Conservation (phyloP, 345 rosid species). For the Acer yangbiense region DNA sequence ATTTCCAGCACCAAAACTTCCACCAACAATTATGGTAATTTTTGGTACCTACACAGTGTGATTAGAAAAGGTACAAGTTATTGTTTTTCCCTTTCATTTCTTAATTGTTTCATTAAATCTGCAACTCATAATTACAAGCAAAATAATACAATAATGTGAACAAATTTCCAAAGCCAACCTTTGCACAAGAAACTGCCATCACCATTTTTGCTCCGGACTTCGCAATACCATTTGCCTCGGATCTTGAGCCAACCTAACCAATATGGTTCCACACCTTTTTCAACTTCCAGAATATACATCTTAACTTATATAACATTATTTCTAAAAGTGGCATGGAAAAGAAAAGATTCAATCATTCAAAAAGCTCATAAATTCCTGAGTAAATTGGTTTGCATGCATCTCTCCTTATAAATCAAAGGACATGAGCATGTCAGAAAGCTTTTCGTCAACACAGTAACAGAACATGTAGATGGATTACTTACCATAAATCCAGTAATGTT, state of each 20-base stretch:
- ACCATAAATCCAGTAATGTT: slow-evolving; percentile 98
- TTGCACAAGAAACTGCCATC: slow-evolving; percentile 98
- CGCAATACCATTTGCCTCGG: slow-evolving; percentile 97
- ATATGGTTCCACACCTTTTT: not conserved
- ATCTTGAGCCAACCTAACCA: slow-evolving; percentile 86
- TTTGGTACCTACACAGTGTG: slow-evolving; percentile 70
- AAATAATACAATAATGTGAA: not conserved
- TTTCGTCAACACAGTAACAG: slow-evolving; percentile 8
- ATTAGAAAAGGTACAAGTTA: not conserved
- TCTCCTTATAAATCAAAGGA: slow-evolving; percentile 4
- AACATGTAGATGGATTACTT: slow-evolving; percentile 11
- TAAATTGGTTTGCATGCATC: slow-evolving; percentile 3
- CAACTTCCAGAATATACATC: not conserved
- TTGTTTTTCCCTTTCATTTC: not conserved
- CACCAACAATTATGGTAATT: slow-evolving; percentile 82
- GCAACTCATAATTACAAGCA: not conserved
- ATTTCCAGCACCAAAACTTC: slow-evolving; percentile 98
- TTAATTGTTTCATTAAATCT: not conserved
- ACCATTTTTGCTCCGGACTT: slow-evolving; percentile 99
- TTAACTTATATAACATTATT: not conserved
- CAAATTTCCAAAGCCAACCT: slow-evolving; percentile 45
- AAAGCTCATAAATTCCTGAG: not conserved
- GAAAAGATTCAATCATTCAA: not conserved
- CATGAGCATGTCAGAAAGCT: not conserved
- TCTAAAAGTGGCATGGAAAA: slow-evolving; percentile 8